Conservation (phyloP, 2,329 filamentous ascomycete species). For the Fusarium domesticum region DNA sequence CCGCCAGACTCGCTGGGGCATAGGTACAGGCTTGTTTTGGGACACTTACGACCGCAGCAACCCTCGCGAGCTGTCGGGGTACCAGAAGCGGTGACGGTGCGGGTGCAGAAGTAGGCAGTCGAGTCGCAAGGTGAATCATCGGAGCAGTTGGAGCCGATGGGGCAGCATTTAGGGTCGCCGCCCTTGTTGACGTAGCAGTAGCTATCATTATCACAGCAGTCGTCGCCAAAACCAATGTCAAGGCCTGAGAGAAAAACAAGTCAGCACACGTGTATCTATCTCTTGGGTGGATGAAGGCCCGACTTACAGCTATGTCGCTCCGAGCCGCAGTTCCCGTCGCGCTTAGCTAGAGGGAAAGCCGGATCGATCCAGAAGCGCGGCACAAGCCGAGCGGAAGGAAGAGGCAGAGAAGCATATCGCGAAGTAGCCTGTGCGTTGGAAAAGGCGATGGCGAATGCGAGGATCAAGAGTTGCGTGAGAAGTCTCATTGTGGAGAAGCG, state of each 20-base stretch:
- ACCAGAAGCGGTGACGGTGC: conserved; percentile 28
- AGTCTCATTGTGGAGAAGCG: conserved; percentile 20
- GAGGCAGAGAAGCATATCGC: conserved; percentile 21
- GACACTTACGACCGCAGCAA: conserved; percentile 43
- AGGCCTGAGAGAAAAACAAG: no score
- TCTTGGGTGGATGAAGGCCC: neutral
- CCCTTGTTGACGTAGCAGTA: conserved; percentile 45
- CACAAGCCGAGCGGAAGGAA: conserved; percentile 29
- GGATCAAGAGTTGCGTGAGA: neutral
- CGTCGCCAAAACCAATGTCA: conserved; percentile 37
- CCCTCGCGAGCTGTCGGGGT: conserved; percentile 28
- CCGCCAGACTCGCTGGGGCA: conserved; percentile 45
- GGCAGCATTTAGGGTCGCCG: conserved; percentile 40
- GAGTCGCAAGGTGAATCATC: conserved; percentile 36
- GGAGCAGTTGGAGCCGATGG: conserved; percentile 41
- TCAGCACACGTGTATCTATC: no score
- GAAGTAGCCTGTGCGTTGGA: conserved; percentile 12
- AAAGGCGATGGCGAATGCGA: conserved; percentile 12
- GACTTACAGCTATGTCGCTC: conserved; percentile 34
- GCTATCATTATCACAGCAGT: conserved; percentile 43
- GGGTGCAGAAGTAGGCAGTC: conserved; percentile 35
- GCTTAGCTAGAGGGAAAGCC: conserved; percentile 29
- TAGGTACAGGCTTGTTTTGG: conserved; percentile 41
- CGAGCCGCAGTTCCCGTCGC: conserved; percentile 27
- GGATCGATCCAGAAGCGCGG: conserved; percentile 32